Evolutionary conservation across 2,329 filamentous ascomycete species (phyloP).

Genomic region (Fusarium dimerum): DNA sequence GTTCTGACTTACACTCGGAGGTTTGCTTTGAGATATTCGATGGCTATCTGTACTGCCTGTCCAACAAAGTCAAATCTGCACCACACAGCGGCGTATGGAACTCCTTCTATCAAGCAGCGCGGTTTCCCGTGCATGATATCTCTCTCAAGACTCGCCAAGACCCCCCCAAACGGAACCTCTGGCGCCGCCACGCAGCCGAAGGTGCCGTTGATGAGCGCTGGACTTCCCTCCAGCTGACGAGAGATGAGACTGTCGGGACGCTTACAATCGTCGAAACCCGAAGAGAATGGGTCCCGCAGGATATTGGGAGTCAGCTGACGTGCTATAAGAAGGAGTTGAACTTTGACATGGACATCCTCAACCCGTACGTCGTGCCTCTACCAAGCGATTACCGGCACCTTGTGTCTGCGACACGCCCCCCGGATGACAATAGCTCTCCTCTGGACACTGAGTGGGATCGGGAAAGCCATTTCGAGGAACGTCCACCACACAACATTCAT

Average conservation of each 20-base stretch:
- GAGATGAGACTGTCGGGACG: constrained; percentile 58
- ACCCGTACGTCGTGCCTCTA: neutral
- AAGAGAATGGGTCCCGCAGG: constrained; percentile 61
- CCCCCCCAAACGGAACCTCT: constrained; percentile 50
- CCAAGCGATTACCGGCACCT: constrained; percentile 7
- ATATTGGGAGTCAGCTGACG: constrained; percentile 61
- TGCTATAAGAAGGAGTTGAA: constrained; percentile 63
- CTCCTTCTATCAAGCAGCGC: constrained; percentile 68
- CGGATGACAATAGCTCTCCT: too few species aligned
- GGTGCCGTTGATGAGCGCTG: constrained; percentile 75
- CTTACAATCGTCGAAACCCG: constrained; percentile 67
- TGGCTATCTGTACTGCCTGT: constrained; percentile 67
- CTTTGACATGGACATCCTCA: constrained; percentile 33
- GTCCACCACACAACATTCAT: constrained; percentile 39
- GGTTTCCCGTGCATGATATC: constrained; percentile 55
- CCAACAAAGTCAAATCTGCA: constrained; percentile 64
- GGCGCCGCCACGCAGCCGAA: constrained; percentile 68
- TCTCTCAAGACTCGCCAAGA: constrained; percentile 40
- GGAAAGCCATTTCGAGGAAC: constrained; percentile 29
- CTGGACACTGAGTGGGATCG: constrained; percentile 38
- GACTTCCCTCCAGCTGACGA: constrained; percentile 64
- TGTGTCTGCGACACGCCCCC: neutral
- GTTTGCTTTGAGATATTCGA: constrained; percentile 74
- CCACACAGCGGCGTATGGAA: constrained; percentile 66
- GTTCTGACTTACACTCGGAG: constrained; percentile 64